Percentiles rank a stretch among this genome's conserved stretches.
Evolutionary conservation across 306 rosid species (phyloP).

Genomic region (Castanospermum australe): DNA sequence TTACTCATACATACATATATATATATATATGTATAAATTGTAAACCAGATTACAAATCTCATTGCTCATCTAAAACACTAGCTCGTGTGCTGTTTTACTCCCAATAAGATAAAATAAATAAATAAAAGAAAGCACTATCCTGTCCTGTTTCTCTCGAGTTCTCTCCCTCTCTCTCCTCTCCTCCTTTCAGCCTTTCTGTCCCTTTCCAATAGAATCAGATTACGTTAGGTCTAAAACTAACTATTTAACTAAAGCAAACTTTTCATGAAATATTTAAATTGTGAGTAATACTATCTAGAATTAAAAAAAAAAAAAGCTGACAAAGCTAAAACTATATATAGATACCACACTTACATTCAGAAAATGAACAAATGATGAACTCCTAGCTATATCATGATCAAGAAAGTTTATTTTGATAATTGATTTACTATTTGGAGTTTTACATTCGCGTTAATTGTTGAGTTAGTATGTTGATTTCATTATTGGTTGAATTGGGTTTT

Average conservation of each 20-base stretch:
- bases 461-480: no score
- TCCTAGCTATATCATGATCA: no score
- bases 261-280: background rate
- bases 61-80: background rate
- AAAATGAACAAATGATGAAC: no score
- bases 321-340: background rate
- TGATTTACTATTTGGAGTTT: no score
- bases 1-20: no score
- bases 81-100: background rate
- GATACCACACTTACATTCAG: background rate
- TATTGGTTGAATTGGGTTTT: no score
- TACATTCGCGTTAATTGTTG: no score
- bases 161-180: no score
- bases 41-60: background rate
- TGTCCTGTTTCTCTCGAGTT: background rate
- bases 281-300: no score
- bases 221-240: background rate
- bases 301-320: no score
- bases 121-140: no score
- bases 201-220: background rate
- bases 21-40: background rate
- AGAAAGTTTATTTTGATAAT: no score
- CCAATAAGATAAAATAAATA: background rate
- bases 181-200: background rate
- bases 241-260: background rate